Evolutionary conservation across 768 basidiomycete species (phyloP).

Genomic region (Rhodotorula kratochvilovae): DNA sequence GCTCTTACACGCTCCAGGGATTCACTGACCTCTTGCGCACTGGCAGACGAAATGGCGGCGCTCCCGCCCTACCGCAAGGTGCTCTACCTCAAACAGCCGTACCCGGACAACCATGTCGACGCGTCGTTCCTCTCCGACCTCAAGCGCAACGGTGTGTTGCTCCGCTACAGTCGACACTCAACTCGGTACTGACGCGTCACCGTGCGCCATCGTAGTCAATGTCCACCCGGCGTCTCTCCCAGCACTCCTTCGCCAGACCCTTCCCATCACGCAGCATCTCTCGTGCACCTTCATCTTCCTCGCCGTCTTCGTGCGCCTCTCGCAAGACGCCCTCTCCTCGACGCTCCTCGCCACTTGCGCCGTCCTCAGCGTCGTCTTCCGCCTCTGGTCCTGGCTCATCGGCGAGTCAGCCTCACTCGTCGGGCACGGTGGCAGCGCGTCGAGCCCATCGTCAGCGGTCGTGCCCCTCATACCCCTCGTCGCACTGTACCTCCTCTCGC

Average conservation of each 20-base stretch:
- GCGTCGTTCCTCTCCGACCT: constrained; percentile 71
- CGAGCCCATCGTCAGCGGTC: not conserved
- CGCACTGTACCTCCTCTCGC: constrained; percentile 80
- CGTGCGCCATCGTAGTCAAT: constrained; percentile 57
- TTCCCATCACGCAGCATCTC: constrained; percentile 74
- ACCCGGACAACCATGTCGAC: constrained; percentile 81
- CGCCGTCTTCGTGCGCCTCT: constrained; percentile 68
- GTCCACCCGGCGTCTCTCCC: constrained; percentile 69
- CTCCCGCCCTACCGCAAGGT: constrained; percentile 42
- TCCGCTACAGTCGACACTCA: too few relatives aligned
- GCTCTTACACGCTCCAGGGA: too few relatives aligned
- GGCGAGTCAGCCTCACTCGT: not conserved
- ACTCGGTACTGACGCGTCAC: too few relatives aligned
- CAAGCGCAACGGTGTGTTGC: constrained; percentile 62
- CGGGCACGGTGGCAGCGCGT: constrained; percentile 46
- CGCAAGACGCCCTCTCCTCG: constrained; percentile 61
- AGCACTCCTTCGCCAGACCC: constrained; percentile 41
- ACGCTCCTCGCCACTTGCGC: constrained; percentile 64
- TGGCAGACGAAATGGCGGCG: not conserved
- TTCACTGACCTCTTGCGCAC: not conserved
- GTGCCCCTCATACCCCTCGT: constrained; percentile 69
- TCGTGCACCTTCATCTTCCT: constrained; percentile 76
- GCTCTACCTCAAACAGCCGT: constrained; percentile 52
- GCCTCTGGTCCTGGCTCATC: constrained; percentile 21
- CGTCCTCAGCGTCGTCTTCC: constrained; percentile 53